Evolutionary conservation across 2,329 filamentous ascomycete genomes (phyloP), one percentile per base, ranked within the genome.

Genomic region (Aureobasidium lini): DNA sequence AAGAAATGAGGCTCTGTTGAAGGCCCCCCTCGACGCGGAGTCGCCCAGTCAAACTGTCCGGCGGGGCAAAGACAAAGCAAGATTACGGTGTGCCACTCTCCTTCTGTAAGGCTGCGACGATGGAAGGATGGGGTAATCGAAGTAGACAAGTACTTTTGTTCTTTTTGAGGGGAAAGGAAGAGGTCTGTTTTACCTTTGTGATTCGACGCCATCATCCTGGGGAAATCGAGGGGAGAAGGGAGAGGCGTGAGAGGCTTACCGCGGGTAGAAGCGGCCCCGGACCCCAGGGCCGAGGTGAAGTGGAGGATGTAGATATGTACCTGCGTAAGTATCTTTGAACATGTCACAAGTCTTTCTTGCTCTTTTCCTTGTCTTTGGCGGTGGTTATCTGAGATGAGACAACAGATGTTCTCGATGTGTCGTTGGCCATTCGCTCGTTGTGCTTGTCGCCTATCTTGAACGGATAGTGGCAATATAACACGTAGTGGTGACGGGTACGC

Each of bases 221-320:
- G 53, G 53, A 46, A 57, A 37, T 57, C n/a, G 53, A 57, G 39
- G 39, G 43, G 28, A 11, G 23, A 1, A 16, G 46, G 34, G 43
- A 23, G 23, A 39, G 42, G 16, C 16, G 31, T 31, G 47, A 16
- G 39, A 29, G 53, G 37, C 49, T 40, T 42, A 37, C 6, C 28
- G 39, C 50, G 50, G 50, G n/a, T 42, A 34, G 50, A 43, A 42
- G 50, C 50, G 50, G 37, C 50, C 50, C 50, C 49, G 13, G 49
- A 53, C 49, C 16, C 37, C 32, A 54, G 39, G 28, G 2, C 23
- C 42, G 18, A 28, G 29, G 15, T 11, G 28, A 23, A 16, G 36
- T 9, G 13, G 49, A 13, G 32, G 32, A 52, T 16, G 23, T 15
- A 40, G 10, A 49, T 11, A 49, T 6, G 47, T 40, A 16, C 37